A percentile compares a stretch with the other conserved stretches of the same genome.
Conservation (phyloP, 208 protist species). For the Chromosphaera perkinsii region DNA sequence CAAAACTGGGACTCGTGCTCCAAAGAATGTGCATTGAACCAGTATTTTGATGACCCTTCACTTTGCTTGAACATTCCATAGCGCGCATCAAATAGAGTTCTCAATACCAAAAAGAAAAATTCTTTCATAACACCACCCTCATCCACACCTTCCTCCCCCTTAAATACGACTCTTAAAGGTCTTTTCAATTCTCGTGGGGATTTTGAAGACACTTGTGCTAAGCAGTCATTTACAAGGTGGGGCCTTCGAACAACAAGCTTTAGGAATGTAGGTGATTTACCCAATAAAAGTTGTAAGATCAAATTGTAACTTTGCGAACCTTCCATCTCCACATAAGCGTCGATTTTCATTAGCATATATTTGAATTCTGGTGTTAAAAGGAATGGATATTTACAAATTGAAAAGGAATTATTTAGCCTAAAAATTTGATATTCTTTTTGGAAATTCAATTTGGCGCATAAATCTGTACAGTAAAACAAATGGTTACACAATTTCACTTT, state of each 20-base stretch:
- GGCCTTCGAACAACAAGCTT: background rate
- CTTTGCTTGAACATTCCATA: slow-evolving; percentile 75
- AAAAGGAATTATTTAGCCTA: too few species aligned
- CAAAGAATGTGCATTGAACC: slow-evolving; percentile 65
- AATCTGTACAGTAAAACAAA: too few species aligned
- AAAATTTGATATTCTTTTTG: too few species aligned
- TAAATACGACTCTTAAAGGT: background rate
- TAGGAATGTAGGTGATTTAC: background rate
- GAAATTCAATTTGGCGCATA: too few species aligned
- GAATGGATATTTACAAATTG: too few species aligned
- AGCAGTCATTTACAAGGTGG: background rate
- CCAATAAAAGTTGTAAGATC: background rate
- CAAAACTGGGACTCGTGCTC: slow-evolving; percentile 17
- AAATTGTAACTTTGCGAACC: too few species aligned
- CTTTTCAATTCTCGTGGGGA: background rate
- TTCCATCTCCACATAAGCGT: too few species aligned
- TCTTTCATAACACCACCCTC: slow-evolving; percentile 87
- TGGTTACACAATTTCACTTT: too few species aligned
- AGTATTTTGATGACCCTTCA: slow-evolving; percentile 55
- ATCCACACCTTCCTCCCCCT: slow-evolving; percentile 68
- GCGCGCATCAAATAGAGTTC: slow-evolving; percentile 71
- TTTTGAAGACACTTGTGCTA: background rate
- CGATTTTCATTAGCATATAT: too few species aligned
- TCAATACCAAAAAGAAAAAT: slow-evolving; percentile 84
- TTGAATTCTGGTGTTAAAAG: too few species aligned